Percentiles rank a stretch among this genome's conserved stretches.
These are phyloP conservation scores for Bolboschoenoplectus hybrid DNA, from an alignment of 202 grass and related monocot species.

Conservation along the genomic window DNA sequence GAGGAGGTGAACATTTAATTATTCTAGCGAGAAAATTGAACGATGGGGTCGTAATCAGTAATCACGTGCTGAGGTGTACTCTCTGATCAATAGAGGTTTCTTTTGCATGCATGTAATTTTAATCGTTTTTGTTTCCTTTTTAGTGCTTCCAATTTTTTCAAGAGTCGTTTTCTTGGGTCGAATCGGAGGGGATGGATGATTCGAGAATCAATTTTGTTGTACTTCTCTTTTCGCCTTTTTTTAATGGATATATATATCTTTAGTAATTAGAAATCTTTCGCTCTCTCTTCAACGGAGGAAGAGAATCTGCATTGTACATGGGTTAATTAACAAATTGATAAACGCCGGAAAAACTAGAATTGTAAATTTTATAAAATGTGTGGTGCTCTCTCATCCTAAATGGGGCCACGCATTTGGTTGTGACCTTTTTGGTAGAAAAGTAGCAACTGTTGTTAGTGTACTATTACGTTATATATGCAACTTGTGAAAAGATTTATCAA, in stretches of 20 bases:
- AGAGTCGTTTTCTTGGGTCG: background rate
- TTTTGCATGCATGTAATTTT: constrained; percentile 31
- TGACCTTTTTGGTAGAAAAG: background rate
- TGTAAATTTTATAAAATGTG: background rate
- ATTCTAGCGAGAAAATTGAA: background rate
- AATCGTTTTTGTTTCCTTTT: constrained; percentile 29
- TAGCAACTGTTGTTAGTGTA: background rate
- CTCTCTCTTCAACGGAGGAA: background rate
- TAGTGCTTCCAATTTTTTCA: constrained; percentile 18
- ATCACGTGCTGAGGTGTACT: constrained; percentile 22
- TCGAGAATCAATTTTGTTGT: constrained; percentile 40
- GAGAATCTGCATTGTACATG: constrained; percentile 22
- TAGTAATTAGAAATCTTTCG: constrained; percentile 15
- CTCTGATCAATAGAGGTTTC: constrained; percentile 35
- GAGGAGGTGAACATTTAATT: constrained; percentile 3
- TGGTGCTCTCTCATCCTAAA: background rate
- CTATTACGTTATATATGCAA: background rate
- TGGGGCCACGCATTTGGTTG: constrained; percentile 9
- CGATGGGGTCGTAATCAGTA: constrained; percentile 7
- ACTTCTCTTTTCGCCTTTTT: constrained; percentile 4
- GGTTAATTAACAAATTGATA: background rate
- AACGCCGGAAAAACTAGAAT: background rate
- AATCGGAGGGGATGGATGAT: background rate
- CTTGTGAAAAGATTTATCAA: constrained; percentile 3
- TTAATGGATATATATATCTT: constrained; percentile 32